Evolutionary conservation across 2,329 filamentous ascomycete species (phyloP), one percentile per base, ranked within the genome.

Genomic region (Trichoderma atrobrunneum): DNA sequence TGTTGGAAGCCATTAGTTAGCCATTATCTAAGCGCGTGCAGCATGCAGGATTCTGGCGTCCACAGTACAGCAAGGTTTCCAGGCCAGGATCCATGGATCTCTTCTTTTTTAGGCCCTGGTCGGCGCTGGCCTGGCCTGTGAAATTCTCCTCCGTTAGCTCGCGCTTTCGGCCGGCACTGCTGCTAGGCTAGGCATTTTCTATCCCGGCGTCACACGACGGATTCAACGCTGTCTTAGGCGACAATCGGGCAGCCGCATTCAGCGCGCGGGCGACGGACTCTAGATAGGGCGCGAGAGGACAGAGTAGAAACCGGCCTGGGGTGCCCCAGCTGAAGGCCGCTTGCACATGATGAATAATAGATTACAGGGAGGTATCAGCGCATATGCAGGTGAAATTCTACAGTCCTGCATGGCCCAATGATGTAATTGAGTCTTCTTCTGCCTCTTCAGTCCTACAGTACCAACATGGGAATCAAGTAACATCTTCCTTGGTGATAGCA

Each of bases 341-440:
- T 68, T 60, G 26, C 54, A 8, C 56, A 39, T 68, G 65, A 68
- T 68, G 65, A 68, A 68, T 48, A 26, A 60, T 59, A 2, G 43
- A 3, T 43, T 48, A 48, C 4, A n/a, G 18, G 43, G 18, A 48
- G 43, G 43, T 12, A 32, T 32, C 32, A 21, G 32, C 48, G 43
- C 63, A 66, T 56, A 57, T 56, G 32, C 64, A 24, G 48, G 21
- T 67, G 51, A 39, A 67, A 48, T 21, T 11, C 36, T 54, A 30
- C n/a, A 36, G 64, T 18, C 24, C 24, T 67, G 64, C 63, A 66
- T 56, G 63, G 18, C 1, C 28, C 21, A 51, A 66, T 67, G 64
- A 67, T 67, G 64, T 67, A 57, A 67, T 67, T 39, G 30, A 56
- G 43, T 48, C 28, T 26, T 54, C 18, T n/a, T 48, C 10, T 48